A percentile compares a stretch with the other conserved stretches of the same genome.
Evolutionary conservation across 1,284 basidiomycete species (phyloP).

Genomic region (Apiotrichum akiyoshidainum): DNA sequence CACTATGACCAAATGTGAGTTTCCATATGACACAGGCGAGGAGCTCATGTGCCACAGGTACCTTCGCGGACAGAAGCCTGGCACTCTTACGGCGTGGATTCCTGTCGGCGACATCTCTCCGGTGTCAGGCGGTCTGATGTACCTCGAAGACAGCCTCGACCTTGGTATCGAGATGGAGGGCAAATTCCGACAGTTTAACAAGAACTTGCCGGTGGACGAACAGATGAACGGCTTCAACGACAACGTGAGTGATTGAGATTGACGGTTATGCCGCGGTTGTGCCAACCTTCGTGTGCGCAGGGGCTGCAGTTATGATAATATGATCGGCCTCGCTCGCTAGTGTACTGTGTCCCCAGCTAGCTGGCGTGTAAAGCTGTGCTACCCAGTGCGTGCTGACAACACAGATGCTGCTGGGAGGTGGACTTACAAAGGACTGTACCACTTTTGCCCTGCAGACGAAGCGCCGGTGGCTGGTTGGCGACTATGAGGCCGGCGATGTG

Average conservation of each 20-base stretch:
- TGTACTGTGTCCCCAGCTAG: too few relatives aligned
- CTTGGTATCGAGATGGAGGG: conserved; percentile 29
- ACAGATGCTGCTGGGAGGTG: conserved; percentile 19
- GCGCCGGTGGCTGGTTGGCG: conserved; percentile 20
- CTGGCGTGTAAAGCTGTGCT: too few relatives aligned
- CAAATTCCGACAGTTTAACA: conserved; percentile 18
- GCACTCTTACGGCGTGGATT: conserved; percentile 31
- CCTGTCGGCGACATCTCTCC: conserved; percentile 30
- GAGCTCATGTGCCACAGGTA: neutral
- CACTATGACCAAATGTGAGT: conserved; percentile 23
- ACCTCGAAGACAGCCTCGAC: conserved; percentile 25
- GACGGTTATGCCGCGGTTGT: too few relatives aligned
- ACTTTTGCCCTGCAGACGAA: conserved; percentile 7
- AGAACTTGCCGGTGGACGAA: conserved; percentile 21
- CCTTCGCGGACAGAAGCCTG: conserved; percentile 15
- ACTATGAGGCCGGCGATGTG: conserved; percentile 24
- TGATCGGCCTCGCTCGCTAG: too few relatives aligned
- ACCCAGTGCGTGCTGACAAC: neutral
- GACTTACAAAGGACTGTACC: conserved; percentile 12
- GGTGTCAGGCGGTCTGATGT: conserved; percentile 29
- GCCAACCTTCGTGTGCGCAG: too few relatives aligned
- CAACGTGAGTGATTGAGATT: conserved; percentile 20
- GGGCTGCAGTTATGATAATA: too few relatives aligned
- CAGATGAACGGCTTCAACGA: conserved; percentile 28
- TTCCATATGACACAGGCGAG: neutral